A percentile compares a stretch with the other conserved stretches of the same genome.
Conservation (phyloP, 371 early-diverging fungal genomes). For the Mortierella sp. region DNA sequence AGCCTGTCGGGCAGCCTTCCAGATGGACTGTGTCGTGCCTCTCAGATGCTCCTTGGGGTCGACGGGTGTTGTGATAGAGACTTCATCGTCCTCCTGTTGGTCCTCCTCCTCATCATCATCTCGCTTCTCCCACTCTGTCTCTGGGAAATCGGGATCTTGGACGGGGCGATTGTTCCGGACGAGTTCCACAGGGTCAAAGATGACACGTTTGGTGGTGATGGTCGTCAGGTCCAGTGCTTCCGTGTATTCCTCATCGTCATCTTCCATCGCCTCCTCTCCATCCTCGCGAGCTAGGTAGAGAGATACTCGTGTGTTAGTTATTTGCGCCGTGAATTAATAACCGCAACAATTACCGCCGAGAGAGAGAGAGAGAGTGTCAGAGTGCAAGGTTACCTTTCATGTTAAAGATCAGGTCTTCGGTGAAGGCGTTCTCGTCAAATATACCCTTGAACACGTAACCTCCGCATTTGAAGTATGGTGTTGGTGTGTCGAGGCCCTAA, state of each 20-base stretch:
- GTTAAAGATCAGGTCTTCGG: slow-evolving; percentile 48
- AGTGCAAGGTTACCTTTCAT: slow-evolving; percentile 37
- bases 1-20: slow-evolving; percentile 3
- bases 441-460: slow-evolving; percentile 32
- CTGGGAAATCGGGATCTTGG: background rate
- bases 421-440: slow-evolving; percentile 47
- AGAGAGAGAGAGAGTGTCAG: background rate
- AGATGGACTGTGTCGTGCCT: background rate
- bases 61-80: no score
- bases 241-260: slow-evolving; percentile 32
- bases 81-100: background rate
- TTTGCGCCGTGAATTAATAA: background rate
- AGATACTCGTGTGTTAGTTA: no score
- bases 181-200: slow-evolving; percentile 44
- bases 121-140: no score
- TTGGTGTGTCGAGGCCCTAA: slow-evolving; percentile 44
- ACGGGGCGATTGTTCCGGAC: background rate
- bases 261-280: slow-evolving; percentile 30
- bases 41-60: background rate
- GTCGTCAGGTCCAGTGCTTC: slow-evolving; percentile 31
- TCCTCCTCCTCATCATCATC: background rate
- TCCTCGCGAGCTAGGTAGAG: slow-evolving; percentile 20
- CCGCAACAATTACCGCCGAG: no score
- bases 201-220: slow-evolving; percentile 34
- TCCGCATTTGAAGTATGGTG: slow-evolving; percentile 41